Conservation (phyloP, 202 grass and related monocot genomes). For the Schoenoplectus triqueter region DNA sequence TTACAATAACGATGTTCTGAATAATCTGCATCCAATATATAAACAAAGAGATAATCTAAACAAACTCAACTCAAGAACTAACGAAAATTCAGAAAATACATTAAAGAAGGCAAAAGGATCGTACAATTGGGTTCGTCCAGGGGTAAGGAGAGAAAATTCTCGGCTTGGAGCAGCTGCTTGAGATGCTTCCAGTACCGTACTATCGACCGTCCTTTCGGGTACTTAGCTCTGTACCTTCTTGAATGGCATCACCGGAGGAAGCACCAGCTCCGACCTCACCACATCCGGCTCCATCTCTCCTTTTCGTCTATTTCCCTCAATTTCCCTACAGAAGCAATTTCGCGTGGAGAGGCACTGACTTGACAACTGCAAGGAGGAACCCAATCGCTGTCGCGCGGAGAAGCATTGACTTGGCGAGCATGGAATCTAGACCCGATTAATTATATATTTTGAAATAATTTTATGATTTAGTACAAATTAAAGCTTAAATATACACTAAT, state of each 20-base stretch:
- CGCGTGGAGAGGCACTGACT: too few species aligned
- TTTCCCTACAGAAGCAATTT: too few species aligned
- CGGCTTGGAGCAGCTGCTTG: conserved; percentile 74
- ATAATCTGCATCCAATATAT: not conserved
- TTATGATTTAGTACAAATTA: too few species aligned
- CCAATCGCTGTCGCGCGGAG: too few species aligned
- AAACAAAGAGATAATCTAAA: not conserved
- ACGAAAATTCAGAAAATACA: not conserved
- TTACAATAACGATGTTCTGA: not conserved
- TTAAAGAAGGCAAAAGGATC: not conserved
- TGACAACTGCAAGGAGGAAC: too few species aligned
- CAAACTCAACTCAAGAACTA: not conserved
- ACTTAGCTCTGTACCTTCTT: conserved; percentile 96
- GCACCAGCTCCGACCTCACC: conserved; percentile 64
- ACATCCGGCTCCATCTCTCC: conserved; percentile 70
- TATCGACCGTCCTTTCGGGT: conserved; percentile 86
- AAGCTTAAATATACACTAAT: too few species aligned
- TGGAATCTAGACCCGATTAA: too few species aligned
- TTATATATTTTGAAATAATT: too few species aligned
- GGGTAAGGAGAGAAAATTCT: conserved; percentile 59
- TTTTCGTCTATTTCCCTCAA: not conserved
- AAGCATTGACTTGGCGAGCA: too few species aligned
- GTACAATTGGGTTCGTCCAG: conserved; percentile 78
- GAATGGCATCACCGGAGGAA: conserved; percentile 64
- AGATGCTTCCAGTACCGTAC: conserved; percentile 98